Base-by-base conservation (phyloP, 106 monocot genomes). In the Dioscorea zingiberensis region DNA sequence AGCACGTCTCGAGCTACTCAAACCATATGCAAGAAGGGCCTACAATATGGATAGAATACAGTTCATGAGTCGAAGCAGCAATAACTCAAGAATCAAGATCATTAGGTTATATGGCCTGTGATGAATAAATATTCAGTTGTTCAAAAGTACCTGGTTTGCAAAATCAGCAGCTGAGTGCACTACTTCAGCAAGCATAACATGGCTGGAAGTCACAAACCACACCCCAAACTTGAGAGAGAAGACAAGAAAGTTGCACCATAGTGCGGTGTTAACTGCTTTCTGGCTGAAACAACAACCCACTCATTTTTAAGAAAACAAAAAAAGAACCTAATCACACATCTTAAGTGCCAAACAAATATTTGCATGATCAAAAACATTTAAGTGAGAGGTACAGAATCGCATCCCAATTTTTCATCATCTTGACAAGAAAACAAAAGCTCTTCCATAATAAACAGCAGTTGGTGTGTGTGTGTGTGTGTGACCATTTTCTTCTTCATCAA, bases 181-280 rank as follows among this genome's bases (percentile, higher is more conserved):
- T 26, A 89, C 81, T 72, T 98, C 98, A 71, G 98, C 98, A 46
- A 98, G 65, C 98, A 98, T 98, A 65, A 98, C 98, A 89, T 98
- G 98, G 71, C 98, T 98, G 29, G 98, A 84, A 67, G 93, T 98
- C 28, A 69, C 19, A 46, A 98, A 55, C 88, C 89, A 93, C 21
- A 98, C 98, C 25, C 98, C 93, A 76, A 98, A 93, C 62, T 98
- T 98, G 22, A 98, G 86, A 45, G 98, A 98, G 80, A 98, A 98
- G 38, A 98, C 98, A 16, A 98, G 89, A 54, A 98, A 98, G 70
- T 98, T 98, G 76, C 98, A 98, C 81, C 92, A 92, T 25, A 98
- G 55, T 75, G 98, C 98, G n/a, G 78, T 98, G 64, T 65, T 89
- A 71, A 98, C 98, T 74, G 98, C 98, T 69, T 89, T 78, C 53